Conservation (phyloP, 176 grass and related monocot species). For the Ensete glaucum region DNA sequence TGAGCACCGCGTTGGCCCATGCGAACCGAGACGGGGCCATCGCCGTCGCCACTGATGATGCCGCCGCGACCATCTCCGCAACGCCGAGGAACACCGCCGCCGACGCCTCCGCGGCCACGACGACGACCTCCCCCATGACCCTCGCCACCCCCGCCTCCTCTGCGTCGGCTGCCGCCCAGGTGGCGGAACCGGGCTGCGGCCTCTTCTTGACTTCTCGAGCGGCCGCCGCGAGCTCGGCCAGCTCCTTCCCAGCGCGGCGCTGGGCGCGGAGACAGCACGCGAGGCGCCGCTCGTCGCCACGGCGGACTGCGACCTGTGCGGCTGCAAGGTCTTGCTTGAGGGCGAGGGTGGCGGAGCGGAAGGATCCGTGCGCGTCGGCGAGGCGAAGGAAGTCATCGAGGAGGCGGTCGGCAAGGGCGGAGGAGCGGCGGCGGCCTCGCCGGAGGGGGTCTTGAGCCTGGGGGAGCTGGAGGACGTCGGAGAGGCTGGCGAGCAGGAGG, state of each 20-base stretch:
- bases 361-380: slow-evolving; percentile 27
- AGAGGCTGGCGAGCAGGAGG: background rate
- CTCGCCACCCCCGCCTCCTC: slow-evolving; percentile 28
- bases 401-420: background rate
- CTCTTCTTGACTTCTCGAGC: slow-evolving; percentile 13
- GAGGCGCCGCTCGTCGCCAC: slow-evolving; percentile 24
- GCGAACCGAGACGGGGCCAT: slow-evolving; percentile 5
- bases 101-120: slow-evolving; percentile 25
- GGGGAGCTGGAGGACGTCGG: background rate
- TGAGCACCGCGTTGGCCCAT: background rate
- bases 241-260: slow-evolving; percentile 30
- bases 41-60: background rate
- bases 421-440: background rate
- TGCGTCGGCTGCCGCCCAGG: background rate
- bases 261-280: slow-evolving; percentile 25
- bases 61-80: slow-evolving; percentile 22
- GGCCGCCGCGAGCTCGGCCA: slow-evolving; percentile 26
- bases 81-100: slow-evolving; percentile 36
- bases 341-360: slow-evolving; percentile 27
- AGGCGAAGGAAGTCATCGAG: slow-evolving; percentile 19
- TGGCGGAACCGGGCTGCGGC: background rate
- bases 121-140: slow-evolving; percentile 42
- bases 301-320: slow-evolving; percentile 33
- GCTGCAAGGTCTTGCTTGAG: slow-evolving; percentile 31
- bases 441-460: background rate